Conservation (phyloP, 2,329 filamentous ascomycete species). For the Alternaria ethzedia region DNA sequence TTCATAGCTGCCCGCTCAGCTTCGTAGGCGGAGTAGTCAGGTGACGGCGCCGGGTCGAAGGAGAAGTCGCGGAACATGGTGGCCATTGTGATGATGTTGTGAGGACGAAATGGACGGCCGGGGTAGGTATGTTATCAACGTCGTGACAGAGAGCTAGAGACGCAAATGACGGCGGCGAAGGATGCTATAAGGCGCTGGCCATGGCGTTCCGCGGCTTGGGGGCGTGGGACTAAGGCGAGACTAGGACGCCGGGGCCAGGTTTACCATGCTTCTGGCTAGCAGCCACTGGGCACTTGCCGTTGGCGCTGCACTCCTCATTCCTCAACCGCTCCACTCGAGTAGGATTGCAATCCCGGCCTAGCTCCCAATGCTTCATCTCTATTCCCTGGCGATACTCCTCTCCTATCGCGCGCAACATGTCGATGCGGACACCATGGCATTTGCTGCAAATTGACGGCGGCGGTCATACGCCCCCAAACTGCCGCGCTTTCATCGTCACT, state of each 20-base stretch:
- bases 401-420: neutral
- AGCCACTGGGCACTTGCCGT: constrained; percentile 1
- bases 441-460: neutral
- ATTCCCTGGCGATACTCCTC: neutral
- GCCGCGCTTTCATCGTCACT: neutral
- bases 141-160: neutral
- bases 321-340: constrained; percentile 2
- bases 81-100: constrained; percentile 4
- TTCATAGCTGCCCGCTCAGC: constrained; percentile 40
- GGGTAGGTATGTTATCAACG: neutral
- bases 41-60: constrained; percentile 45
- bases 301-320: constrained; percentile 4
- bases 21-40: constrained; percentile 30
- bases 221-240: neutral
- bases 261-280: constrained; percentile 1
- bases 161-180: constrained; percentile 19
- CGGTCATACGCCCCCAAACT: neutral
- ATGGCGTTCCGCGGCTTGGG: constrained; percentile 2
- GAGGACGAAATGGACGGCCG: neutral
- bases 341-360: neutral
- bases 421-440: neutral
- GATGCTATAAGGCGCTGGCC: constrained; percentile 11
- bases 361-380: neutral
- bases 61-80: constrained; percentile 50
- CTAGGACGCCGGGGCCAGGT: constrained; percentile 1